Percentiles rank a stretch among this genome's conserved stretches.
phyloP scores from a whole-genome alignment of 2,329 filamentous ascomycete species.

The Beauveria sp. region DNA sequence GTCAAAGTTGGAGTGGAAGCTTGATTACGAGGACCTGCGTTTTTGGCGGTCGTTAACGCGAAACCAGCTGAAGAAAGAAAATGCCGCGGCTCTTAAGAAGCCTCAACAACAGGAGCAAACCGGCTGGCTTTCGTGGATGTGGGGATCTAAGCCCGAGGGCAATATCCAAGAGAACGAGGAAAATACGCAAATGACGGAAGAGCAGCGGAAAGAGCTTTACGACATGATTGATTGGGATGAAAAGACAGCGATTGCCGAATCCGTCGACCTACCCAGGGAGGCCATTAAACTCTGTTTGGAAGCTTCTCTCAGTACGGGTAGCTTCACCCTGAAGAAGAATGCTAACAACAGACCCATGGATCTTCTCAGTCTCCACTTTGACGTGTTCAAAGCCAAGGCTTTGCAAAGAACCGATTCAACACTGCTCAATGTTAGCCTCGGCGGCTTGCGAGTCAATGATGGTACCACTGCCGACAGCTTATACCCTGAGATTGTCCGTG shows the following conservation, averaged over 20 bases:
- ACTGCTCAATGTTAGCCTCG: constrained; percentile 80
- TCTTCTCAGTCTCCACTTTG: constrained; percentile 85
- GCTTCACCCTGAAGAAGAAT: constrained; percentile 85
- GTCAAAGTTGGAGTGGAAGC: constrained; percentile 72
- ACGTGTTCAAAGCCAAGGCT: constrained; percentile 85
- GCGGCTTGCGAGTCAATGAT: constrained; percentile 89
- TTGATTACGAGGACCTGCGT: constrained; percentile 87
- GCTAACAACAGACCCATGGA: constrained; percentile 55
- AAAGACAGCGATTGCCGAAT: constrained; percentile 80
- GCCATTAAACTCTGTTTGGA: constrained; percentile 90
- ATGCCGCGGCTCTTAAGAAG: constrained; percentile 75
- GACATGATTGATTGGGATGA: constrained; percentile 98
- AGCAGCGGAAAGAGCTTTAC: constrained; percentile 94
- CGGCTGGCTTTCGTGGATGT: constrained; percentile 87
- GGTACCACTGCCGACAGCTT: constrained; percentile 86
- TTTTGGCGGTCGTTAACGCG: constrained; percentile 95
- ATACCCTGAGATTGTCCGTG: constrained; percentile 89
- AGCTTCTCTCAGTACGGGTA: constrained; percentile 87
- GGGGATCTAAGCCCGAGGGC: constrained; percentile 67
- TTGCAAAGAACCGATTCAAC: constrained; percentile 87
- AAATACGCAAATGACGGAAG: constrained; percentile 82
- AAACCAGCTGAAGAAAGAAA: constrained; percentile 92
- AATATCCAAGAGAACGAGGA: constrained; percentile 55
- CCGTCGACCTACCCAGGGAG: constrained; percentile 83
- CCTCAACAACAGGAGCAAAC: constrained; percentile 56